Evolutionary conservation across 345 rosid species (phyloP).

Genomic region (Dovyalis caffra): DNA sequence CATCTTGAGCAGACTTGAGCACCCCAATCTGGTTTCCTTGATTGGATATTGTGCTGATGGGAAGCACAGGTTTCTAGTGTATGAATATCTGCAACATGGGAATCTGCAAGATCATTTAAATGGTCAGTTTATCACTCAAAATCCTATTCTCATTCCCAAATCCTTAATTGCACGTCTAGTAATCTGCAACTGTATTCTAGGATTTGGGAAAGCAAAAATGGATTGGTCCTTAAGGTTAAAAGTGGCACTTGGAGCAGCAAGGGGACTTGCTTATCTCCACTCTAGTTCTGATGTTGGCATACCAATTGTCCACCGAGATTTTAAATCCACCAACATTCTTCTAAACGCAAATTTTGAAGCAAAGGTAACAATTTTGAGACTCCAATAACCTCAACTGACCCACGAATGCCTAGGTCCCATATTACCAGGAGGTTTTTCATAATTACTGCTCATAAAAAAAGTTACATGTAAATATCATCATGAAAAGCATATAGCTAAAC

Average conservation of each 20-base stretch:
- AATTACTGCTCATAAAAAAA: background rate
- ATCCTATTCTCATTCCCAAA: slow-evolving; percentile 7
- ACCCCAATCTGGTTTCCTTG: slow-evolving; percentile 84
- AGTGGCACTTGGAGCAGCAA: slow-evolving; percentile 90
- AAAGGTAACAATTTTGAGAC: slow-evolving; percentile 46
- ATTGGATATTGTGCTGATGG: slow-evolving; percentile 96
- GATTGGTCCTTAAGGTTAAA: slow-evolving; percentile 79
- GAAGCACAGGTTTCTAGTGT: slow-evolving; percentile 87
- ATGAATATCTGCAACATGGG: slow-evolving; percentile 88
- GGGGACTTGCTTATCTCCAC: slow-evolving; percentile 94
- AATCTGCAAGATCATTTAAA: slow-evolving; percentile 94
- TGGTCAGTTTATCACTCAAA: slow-evolving; percentile 46
- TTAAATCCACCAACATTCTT: slow-evolving; percentile 88
- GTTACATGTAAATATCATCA: background rate
- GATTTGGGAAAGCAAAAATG: slow-evolving; percentile 74
- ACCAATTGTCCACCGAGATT: slow-evolving; percentile 93
- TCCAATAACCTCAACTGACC: background rate
- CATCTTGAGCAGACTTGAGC: slow-evolving; percentile 91
- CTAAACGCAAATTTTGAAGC: slow-evolving; percentile 72
- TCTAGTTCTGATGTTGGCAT: slow-evolving; percentile 77
- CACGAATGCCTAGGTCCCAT: background rate
- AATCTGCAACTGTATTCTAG: slow-evolving; percentile 34
- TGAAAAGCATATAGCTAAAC: slow-evolving; percentile 17
- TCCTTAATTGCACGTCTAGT: slow-evolving; percentile 8
- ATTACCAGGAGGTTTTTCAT: background rate